Evolutionary conservation across 139 green algal genomes (phyloP), one percentile per base, ranked within the genome.

Genomic region (Picochlorum sp.): DNA sequence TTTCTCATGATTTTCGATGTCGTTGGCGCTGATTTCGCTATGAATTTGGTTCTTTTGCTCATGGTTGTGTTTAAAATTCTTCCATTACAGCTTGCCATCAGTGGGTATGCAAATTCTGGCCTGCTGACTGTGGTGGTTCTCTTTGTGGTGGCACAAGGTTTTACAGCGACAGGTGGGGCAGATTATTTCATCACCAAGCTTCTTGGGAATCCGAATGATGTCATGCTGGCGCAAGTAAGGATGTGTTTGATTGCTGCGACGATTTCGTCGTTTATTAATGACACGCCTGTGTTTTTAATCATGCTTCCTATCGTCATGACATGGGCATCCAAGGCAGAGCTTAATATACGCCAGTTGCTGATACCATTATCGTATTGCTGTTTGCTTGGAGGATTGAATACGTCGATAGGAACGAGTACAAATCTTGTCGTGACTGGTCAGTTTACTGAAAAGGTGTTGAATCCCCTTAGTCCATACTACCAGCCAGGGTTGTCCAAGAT

Each of bases 281-380:
- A 88, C 57, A 87, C 85, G 3, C 82, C 82, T 2, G 67, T 87
- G n/a, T 74, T 87, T 11, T 80, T 72, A 14, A 82, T 87, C 28
- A 74, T 68, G 70, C 49, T 75, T 9, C 71, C 71, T 38, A 69
- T 77, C 41, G 56, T 79, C 20, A 30, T 77, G 16, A 64, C 61
- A 15, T 77, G 72, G 68, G 69, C 72, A 21, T 30, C 61, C 34
- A 77, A 68, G 46, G 60, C 72, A 20, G 38, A 52, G 11, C 56
- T 72, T 45, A 62, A 60, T 51, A 72, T 77, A 37, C 45, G 56
- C n/a, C 77, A 88, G 73, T 58, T 88, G 16, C 70, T 88, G 56
- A 82, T 88, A 51, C 82, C 82, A 0, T 63, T 88, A 2, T 80
- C 70, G 50, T 88, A 78, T 61, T 72, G 74, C 49, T 73, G 61